Conservation (phyloP, 1,284 basidiomycete species). For the Earliella scabrosa region DNA sequence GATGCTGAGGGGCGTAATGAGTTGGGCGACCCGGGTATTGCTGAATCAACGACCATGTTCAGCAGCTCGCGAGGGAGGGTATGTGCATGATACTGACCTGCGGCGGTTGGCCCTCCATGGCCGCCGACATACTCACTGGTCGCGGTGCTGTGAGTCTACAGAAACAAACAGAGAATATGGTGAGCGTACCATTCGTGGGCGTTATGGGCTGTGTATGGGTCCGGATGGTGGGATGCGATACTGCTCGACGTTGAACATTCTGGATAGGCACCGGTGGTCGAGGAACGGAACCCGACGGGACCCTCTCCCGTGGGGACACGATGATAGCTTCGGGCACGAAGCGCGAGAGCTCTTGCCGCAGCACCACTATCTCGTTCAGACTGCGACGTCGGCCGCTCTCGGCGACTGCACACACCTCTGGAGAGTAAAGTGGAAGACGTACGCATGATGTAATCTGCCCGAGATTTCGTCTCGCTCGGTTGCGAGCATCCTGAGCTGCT, state of each 20-base stretch:
- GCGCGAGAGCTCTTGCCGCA: slow-evolving; percentile 25
- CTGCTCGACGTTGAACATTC: background rate
- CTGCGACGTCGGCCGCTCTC: background rate
- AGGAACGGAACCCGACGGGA: background rate
- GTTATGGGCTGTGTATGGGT: background rate
- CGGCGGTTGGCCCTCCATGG: background rate
- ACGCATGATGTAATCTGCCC: slow-evolving; percentile 19
- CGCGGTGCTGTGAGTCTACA: background rate
- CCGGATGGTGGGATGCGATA: background rate
- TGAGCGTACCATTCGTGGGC: background rate
- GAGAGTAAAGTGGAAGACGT: background rate
- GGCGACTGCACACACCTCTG: background rate
- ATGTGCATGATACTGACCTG: background rate
- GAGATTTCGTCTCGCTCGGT: slow-evolving; percentile 17
- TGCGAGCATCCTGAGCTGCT: slow-evolving; percentile 15
- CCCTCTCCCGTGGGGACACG: slow-evolving; percentile 1
- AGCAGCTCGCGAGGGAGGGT: background rate
- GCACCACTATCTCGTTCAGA: slow-evolving; percentile 18
- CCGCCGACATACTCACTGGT: background rate
- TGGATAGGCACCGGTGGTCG: background rate
- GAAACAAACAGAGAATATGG: background rate
- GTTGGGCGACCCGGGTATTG: background rate
- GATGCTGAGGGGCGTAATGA: background rate
- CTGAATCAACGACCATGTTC: background rate
- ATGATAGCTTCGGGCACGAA: slow-evolving; percentile 10